Percentiles rank a stretch among this genome's conserved stretches.
These are phyloP conservation scores for Hylodesmum podocarpum DNA, from an alignment of 306 rosid species.

Conservation along the genomic window DNA sequence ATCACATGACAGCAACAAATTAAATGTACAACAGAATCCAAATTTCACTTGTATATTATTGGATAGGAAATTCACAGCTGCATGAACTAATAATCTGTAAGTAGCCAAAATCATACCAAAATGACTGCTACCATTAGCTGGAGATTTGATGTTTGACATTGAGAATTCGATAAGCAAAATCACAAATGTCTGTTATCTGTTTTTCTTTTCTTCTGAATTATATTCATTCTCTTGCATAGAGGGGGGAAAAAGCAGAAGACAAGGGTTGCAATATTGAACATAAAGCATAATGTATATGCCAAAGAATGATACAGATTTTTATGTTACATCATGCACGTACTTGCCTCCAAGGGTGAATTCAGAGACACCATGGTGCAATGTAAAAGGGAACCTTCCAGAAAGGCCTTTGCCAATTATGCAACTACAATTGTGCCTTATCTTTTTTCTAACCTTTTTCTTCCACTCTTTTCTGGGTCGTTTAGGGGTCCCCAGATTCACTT, in stretches of 20 bases:
- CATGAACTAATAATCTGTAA: background rate
- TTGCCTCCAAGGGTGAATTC: conserved; percentile 38
- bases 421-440: conserved; percentile 32
- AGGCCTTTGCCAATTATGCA: conserved; percentile 35
- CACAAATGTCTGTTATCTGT: background rate
- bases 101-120: background rate
- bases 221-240: background rate
- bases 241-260: background rate
- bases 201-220: background rate
- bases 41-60: background rate
- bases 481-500: conserved; percentile 44
- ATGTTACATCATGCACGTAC: background rate
- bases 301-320: background rate
- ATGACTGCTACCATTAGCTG: background rate
- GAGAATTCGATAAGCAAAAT: background rate
- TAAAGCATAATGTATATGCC: background rate
- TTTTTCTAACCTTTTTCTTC: conserved; percentile 21
- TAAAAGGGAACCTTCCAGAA: background rate
- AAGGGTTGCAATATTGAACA: background rate
- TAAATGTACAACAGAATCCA: background rate
- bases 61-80: background rate
- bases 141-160: background rate
- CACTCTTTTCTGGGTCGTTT: conserved; percentile 29
- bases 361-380: background rate
- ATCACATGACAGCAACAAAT: background rate